These are phyloP conservation scores for Arabidopsis lyrata DNA, from an alignment of 441 rosid genomes.

Conservation along the genomic window DNA sequence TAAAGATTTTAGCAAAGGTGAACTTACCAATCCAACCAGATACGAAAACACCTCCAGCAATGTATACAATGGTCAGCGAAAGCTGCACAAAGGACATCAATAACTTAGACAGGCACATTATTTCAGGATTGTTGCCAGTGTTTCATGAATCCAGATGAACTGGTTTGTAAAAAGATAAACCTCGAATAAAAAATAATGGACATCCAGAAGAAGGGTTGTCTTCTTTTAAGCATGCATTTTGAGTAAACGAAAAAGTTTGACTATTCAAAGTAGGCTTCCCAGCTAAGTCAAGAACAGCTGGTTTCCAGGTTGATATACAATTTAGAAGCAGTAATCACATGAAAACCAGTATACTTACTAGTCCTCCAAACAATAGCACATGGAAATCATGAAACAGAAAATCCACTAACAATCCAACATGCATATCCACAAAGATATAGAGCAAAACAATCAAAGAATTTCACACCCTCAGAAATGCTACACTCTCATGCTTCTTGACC, in stretches of 20 bases:
- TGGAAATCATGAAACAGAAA: slow-evolving; percentile 18
- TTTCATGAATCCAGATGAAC: slow-evolving; percentile 9
- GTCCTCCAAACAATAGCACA: slow-evolving; percentile 4
- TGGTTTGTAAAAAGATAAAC: slow-evolving; percentile 2
- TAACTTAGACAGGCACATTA: slow-evolving; percentile 19
- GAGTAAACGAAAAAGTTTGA: background rate
- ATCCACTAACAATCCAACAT: slow-evolving; percentile 5
- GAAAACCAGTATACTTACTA: slow-evolving; percentile 16
- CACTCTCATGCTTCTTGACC: background rate
- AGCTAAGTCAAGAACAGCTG: slow-evolving; percentile 15
- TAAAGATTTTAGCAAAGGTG: slow-evolving; percentile 26
- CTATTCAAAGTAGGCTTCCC: slow-evolving; percentile 6
- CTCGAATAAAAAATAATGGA: slow-evolving; percentile 7
- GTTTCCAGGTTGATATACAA: slow-evolving; percentile 8
- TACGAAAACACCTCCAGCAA: slow-evolving; percentile 87
- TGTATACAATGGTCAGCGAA: slow-evolving; percentile 74
- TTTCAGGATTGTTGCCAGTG: slow-evolving; percentile 7
- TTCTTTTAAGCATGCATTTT: slow-evolving; percentile 31
- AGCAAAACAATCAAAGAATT: slow-evolving; percentile 17
- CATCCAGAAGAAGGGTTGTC: slow-evolving; percentile 19
- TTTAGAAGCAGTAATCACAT: slow-evolving; percentile 10
- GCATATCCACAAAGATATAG: slow-evolving; percentile 3
- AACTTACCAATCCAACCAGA: slow-evolving; percentile 97
- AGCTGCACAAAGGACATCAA: slow-evolving; percentile 68
- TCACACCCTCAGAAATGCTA: background rate